These are phyloP conservation scores for Penicillium dipodomyicola DNA, from an alignment of 495 filamentous ascomycete genomes.

Conservation along the genomic window DNA sequence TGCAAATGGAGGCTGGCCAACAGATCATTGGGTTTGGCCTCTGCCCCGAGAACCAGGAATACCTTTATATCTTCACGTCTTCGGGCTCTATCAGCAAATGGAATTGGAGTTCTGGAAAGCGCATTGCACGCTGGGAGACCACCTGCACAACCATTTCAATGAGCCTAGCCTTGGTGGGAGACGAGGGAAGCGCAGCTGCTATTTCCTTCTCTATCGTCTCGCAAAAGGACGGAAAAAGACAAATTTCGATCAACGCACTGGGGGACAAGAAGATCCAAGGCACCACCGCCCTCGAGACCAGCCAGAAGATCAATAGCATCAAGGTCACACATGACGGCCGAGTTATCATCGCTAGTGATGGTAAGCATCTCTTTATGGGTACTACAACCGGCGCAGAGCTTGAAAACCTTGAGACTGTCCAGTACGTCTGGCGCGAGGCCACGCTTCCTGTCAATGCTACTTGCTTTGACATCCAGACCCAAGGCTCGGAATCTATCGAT, in stretches of 20 bases:
- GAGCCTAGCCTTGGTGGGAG: slow-evolving; percentile 21
- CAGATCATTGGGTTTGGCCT: slow-evolving; percentile 53
- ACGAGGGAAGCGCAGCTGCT: slow-evolving; percentile 8
- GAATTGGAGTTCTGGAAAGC: slow-evolving; percentile 68
- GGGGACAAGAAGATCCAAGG: slow-evolving; percentile 26
- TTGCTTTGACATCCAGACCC: slow-evolving; percentile 33
- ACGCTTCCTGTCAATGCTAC: slow-evolving; percentile 34
- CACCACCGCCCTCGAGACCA: slow-evolving; percentile 30
- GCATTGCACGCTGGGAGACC: slow-evolving; percentile 47
- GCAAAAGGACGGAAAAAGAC: slow-evolving; percentile 33
- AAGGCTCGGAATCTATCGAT: slow-evolving; percentile 50
- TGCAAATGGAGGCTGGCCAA: slow-evolving; percentile 37
- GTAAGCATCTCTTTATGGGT: slow-evolving; percentile 36
- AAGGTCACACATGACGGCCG: slow-evolving; percentile 32
- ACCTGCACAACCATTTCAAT: slow-evolving; percentile 23
- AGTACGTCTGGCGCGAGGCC: slow-evolving; percentile 54
- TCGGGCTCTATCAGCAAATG: slow-evolving; percentile 65
- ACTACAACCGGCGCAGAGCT: slow-evolving; percentile 17
- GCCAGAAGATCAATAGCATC: slow-evolving; percentile 32
- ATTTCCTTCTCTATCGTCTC: slow-evolving; percentile 21
- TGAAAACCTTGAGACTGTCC: slow-evolving; percentile 19
- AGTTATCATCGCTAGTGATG: slow-evolving; percentile 39
- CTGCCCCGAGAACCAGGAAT: slow-evolving; percentile 55
- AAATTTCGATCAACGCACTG: slow-evolving; percentile 28
- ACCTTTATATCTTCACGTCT: slow-evolving; percentile 68